Conservation (phyloP, 2,329 filamentous ascomycete species). For the Aspergillus udagawae region DNA sequence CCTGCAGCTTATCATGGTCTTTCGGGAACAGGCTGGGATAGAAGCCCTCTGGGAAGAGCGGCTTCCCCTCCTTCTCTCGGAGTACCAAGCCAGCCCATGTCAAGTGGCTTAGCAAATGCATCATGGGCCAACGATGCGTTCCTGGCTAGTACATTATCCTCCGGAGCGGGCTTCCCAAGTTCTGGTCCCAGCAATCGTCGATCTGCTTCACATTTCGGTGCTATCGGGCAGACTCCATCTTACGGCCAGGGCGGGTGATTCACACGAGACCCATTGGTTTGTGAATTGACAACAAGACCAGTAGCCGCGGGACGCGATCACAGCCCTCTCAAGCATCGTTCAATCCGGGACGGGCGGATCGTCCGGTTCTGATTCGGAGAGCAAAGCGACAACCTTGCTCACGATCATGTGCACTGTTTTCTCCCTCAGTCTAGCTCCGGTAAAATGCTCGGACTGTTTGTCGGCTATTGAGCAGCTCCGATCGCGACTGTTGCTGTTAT, state of each 20-base stretch:
- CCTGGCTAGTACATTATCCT: conserved; percentile 28
- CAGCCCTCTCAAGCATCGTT: not conserved
- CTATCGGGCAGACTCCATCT: conserved; percentile 46
- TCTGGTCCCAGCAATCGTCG: conserved; percentile 25
- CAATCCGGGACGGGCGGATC: not conserved
- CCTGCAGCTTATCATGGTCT: conserved; percentile 13
- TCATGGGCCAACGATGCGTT: conserved; percentile 38
- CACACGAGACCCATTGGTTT: not conserved
- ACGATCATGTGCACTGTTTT: not conserved
- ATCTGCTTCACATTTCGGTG: conserved; percentile 31
- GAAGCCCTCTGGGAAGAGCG: conserved; percentile 12
- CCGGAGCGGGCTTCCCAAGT: conserved; percentile 20
- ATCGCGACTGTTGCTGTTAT: not conserved
- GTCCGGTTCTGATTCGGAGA: not conserved
- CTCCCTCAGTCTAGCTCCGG: not conserved
- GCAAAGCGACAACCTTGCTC: not conserved
- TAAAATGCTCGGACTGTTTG: not conserved
- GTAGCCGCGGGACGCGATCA: not conserved
- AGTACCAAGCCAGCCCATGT: conserved; percentile 21
- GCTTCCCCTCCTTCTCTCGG: conserved; percentile 18
- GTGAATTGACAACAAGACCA: not conserved
- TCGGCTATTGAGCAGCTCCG: not conserved
- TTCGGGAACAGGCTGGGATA: conserved; percentile 23
- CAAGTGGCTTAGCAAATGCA: conserved; percentile 24
- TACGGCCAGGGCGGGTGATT: conserved; percentile 47